Conservation (phyloP, 2,329 filamentous ascomycete genomes). For the Bertia moriformis region DNA sequence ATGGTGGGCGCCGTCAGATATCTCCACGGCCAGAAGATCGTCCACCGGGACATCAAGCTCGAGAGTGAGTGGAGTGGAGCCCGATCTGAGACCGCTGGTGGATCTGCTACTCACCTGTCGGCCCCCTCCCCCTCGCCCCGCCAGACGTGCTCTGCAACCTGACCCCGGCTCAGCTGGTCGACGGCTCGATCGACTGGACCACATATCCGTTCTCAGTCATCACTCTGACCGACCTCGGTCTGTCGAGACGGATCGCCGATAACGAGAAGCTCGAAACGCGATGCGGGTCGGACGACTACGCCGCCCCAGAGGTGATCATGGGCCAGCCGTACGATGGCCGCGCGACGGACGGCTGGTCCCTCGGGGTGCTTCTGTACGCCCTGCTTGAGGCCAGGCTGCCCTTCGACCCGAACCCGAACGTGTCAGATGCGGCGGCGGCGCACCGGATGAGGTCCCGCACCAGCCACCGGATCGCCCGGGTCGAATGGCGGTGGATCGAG, state of each 20-base stretch:
- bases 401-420: slow-evolving; percentile 77
- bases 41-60: slow-evolving; percentile 94
- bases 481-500: slow-evolving; percentile 89
- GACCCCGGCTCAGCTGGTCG: slow-evolving; percentile 50
- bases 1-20: slow-evolving; percentile 74
- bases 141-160: slow-evolving; percentile 85
- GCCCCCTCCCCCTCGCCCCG: slow-evolving; percentile 5
- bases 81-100: neutral
- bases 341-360: slow-evolving; percentile 83
- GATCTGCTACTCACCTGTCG: slow-evolving; percentile 3
- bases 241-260: slow-evolving; percentile 72
- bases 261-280: slow-evolving; percentile 83
- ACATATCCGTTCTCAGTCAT: slow-evolving; percentile 70
- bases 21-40: slow-evolving; percentile 71
- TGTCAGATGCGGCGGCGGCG: slow-evolving; percentile 61
- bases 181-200: slow-evolving; percentile 49
- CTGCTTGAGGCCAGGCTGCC: slow-evolving; percentile 84
- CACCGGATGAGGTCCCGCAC: slow-evolving; percentile 66
- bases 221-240: slow-evolving; percentile 79
- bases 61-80: slow-evolving; percentile 69
- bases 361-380: slow-evolving; percentile 85
- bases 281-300: slow-evolving; percentile 94
- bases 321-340: slow-evolving; percentile 89
- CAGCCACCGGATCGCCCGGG: slow-evolving; percentile 84
- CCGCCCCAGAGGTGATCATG: slow-evolving; percentile 89